Evolutionary conservation across 208 protist species (phyloP), one percentile per base, ranked within the genome.

Genomic region (Wallacemonas rigidus): DNA sequence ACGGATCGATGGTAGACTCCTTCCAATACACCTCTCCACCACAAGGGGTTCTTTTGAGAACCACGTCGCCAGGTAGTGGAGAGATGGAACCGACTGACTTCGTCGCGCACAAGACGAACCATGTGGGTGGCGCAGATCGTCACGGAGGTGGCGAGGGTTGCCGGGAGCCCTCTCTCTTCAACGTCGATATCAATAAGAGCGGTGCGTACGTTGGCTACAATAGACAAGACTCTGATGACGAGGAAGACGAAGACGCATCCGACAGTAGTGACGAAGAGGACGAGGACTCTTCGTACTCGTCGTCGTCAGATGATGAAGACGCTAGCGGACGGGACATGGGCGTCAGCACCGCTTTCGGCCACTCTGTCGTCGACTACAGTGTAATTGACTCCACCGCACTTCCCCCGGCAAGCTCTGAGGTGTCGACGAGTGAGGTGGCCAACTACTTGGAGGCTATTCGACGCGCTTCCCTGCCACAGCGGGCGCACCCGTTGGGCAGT

Each of bases 151-250:
- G 26, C 26, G 45, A 12, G 45, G 8, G 0, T 12, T 0, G n/a
- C 39, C 60, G 60, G 41, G 7, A 44, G 41, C 60, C 60, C 2
- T 65, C 60, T 6, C 60, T 65, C 41, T 65, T 65, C 17, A 68
- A 80, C 62, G 72, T 80, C 14, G 64, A 75, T 17, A 67, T 72
- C 0, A 70, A 74, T 51, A 69, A 76, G 39, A 65, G 64, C 63
- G 77, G 71, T 57, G 67, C 48, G 63, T 36, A 79, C 65, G 26
- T 26, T 26, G 26, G 55, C 50, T 2, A 72, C 69, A 1, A 70
- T 60, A 47, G 60, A 51, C 38, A 5, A 17, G 11, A 53, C 48
- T 58, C 54, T 1, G 14, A 5, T 3, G 26, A 17, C 47, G 70
- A 71, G 11, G 70, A 75, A 40, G 65, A 72, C 57, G 76, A 75